These are phyloP conservation scores for Schizothecium vesticola DNA, from an alignment of 495 filamentous ascomycete genomes.

Conservation along the genomic window DNA sequence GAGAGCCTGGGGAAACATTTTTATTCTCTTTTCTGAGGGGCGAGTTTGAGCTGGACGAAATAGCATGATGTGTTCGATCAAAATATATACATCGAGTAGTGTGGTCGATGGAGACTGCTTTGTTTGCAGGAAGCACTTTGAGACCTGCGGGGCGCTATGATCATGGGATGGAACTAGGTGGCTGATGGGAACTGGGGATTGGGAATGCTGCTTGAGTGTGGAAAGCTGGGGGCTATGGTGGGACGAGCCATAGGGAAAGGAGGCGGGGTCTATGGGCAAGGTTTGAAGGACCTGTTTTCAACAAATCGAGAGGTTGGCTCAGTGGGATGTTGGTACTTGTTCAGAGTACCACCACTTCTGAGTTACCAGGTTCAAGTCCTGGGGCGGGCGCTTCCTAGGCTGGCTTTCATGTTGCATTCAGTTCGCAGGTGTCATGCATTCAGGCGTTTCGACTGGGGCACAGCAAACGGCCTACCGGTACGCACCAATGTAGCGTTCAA, in stretches of 20 bases:
- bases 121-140: not conserved
- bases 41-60: not conserved
- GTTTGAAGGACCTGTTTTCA: not conserved
- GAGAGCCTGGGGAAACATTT: no score
- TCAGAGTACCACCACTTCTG: not conserved
- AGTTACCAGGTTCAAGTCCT: not conserved
- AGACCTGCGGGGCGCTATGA: not conserved
- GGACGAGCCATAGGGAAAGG: not conserved
- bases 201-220: not conserved
- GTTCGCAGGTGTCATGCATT: not conserved
- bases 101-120: not conserved
- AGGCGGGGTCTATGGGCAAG: not conserved
- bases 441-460: not conserved
- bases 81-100: not conserved
- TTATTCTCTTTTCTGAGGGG: no score
- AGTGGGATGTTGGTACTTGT: not conserved
- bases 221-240: not conserved
- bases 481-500: not conserved
- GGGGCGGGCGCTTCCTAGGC: not conserved
- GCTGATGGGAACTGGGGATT: not conserved
- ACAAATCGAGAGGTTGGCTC: not conserved
- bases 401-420: not conserved
- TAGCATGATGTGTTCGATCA: not conserved
- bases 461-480: not conserved
- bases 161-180: not conserved